Evolutionary conservation across 192 early-diverging fungal genomes (phyloP).

Genomic region (Jimgerdemannia lactiflua): DNA sequence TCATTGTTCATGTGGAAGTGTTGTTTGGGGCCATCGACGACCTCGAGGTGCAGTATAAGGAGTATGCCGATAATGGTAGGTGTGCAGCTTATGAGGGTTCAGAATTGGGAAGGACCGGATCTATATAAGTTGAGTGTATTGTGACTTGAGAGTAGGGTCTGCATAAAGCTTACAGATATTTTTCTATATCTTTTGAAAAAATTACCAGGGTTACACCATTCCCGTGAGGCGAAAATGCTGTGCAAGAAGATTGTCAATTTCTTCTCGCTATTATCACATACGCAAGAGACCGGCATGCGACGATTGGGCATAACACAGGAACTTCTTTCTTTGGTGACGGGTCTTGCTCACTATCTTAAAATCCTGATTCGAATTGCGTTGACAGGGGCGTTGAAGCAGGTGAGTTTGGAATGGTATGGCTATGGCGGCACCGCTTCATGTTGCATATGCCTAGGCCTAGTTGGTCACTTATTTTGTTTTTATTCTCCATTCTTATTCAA

Average conservation of each 20-base stretch:
- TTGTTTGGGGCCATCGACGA: slow-evolving; percentile 80
- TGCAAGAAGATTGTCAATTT: slow-evolving; percentile 95
- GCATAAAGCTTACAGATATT: not conserved
- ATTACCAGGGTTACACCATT: slow-evolving; percentile 64
- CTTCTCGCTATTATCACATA: slow-evolving; percentile 85
- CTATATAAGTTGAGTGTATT: no score
- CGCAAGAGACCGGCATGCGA: slow-evolving; percentile 54
- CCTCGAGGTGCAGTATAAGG: slow-evolving; percentile 55
- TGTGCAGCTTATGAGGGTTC: not conserved
- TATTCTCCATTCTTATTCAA: not conserved
- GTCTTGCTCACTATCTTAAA: slow-evolving; percentile 91
- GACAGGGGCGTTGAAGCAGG: slow-evolving; percentile 77
- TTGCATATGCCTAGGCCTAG: not conserved
- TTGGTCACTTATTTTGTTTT: not conserved
- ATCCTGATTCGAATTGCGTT: slow-evolving; percentile 86
- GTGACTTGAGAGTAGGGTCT: no score
- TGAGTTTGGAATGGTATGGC: slow-evolving; percentile 34
- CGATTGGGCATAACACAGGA: slow-evolving; percentile 75
- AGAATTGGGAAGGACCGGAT: not conserved
- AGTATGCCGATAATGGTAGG: slow-evolving; percentile 15
- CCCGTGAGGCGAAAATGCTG: slow-evolving; percentile 91
- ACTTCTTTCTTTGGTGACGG: slow-evolving; percentile 85
- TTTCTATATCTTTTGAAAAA: not conserved
- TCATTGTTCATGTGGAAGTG: slow-evolving; percentile 83
- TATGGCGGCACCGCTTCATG: not conserved